Conservation (phyloP, 1,284 basidiomycete genomes). For the Cystobasidiaceae sp. region DNA sequence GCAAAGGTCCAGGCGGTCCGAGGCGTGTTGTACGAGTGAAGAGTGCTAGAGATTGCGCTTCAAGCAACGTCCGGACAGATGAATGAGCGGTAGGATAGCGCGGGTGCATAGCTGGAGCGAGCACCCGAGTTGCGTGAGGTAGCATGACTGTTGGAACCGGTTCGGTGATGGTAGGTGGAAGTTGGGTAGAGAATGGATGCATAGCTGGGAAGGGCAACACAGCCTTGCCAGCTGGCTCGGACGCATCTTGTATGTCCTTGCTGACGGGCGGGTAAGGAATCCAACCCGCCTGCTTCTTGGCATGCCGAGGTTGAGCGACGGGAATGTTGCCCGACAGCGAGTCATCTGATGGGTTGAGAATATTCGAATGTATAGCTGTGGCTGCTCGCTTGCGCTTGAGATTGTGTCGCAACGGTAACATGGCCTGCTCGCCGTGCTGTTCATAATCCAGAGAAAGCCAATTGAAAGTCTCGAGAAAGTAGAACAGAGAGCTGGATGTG, state of each 20-base stretch:
- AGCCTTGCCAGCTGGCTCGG: slow-evolving; percentile 19
- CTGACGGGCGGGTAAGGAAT: slow-evolving; percentile 35
- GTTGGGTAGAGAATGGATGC: slow-evolving; percentile 40
- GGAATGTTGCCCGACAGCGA: slow-evolving; percentile 39
- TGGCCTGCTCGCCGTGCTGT: slow-evolving; percentile 10
- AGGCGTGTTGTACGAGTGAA: slow-evolving; percentile 40
- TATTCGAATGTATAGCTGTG: slow-evolving; percentile 27
- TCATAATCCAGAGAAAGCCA: slow-evolving; percentile 34
- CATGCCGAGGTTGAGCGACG: slow-evolving; percentile 31
- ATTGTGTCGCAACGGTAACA: slow-evolving; percentile 29
- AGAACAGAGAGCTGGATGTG: slow-evolving; percentile 32
- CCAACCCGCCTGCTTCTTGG: slow-evolving; percentile 39
- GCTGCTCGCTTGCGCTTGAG: slow-evolving; percentile 32
- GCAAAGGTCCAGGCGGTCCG: slow-evolving; percentile 42
- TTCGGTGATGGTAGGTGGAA: slow-evolving; percentile 38
- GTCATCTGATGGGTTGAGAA: slow-evolving; percentile 33
- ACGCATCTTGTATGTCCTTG: slow-evolving; percentile 16
- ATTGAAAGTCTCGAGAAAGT: slow-evolving; percentile 39
- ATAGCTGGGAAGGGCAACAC: slow-evolving; percentile 24
- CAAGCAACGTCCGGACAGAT: slow-evolving; percentile 31
- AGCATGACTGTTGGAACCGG: slow-evolving; percentile 38
- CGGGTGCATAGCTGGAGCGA: slow-evolving; percentile 33
- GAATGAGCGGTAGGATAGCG: slow-evolving; percentile 33
- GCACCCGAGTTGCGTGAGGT: slow-evolving; percentile 19
- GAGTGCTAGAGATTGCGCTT: slow-evolving; percentile 32